Conservation (phyloP, 495 filamentous ascomycete genomes). For the Trichoderma asperelloides region DNA sequence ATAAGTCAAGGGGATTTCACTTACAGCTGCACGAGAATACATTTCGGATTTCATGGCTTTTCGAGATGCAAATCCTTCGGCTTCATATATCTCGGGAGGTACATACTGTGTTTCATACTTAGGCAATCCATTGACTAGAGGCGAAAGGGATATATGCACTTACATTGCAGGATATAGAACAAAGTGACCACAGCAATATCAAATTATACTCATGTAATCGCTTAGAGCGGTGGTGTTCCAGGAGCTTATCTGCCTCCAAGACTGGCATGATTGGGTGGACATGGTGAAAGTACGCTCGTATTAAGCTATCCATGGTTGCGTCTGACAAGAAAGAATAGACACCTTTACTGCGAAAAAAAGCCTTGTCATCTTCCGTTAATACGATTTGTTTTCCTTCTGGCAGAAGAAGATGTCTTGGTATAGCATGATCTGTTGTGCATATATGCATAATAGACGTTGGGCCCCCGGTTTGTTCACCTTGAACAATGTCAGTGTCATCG, state of each 20-base stretch:
- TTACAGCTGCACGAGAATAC: background rate
- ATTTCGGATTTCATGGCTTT: background rate
- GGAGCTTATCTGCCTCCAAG: background rate
- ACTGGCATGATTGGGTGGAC: background rate
- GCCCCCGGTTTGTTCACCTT: background rate
- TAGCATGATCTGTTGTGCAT: background rate
- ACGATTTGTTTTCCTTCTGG: background rate
- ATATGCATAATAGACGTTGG: background rate
- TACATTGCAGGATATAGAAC: background rate
- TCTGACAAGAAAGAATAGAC: background rate
- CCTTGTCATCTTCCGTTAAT: background rate
- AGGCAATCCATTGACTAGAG: background rate
- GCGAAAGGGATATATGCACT: background rate
- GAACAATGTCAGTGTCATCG: background rate
- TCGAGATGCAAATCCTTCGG: background rate
- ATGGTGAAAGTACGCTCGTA: background rate
- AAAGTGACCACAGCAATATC: background rate
- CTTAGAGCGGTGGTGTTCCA: background rate
- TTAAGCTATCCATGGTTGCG: background rate
- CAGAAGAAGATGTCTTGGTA: constrained; percentile 3
- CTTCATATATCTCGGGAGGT: background rate
- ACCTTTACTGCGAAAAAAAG: background rate
- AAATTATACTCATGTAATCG: background rate
- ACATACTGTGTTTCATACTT: background rate
- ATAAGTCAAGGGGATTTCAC: background rate